phyloP scores from a whole-genome alignment of 345 rosid genomes.

The Arabis hirsuta region DNA sequence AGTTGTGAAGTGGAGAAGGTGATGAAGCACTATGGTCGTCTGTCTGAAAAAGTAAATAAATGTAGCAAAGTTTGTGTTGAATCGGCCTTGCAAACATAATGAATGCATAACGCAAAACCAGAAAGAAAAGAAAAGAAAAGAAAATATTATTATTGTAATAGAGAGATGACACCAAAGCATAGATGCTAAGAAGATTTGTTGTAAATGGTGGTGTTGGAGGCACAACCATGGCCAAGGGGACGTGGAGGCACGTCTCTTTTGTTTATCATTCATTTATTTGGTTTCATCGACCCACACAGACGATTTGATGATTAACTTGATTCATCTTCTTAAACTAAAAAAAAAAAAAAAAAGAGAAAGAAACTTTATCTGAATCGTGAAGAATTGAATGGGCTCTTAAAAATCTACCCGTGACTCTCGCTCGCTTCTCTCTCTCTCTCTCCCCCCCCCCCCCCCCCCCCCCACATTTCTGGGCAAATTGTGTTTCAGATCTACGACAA shows the following conservation, averaged over 20 bases:
- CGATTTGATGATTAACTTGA: neutral
- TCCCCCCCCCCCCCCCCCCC: neutral
- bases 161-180: slow-evolving; percentile 35
- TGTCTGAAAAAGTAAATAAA: slow-evolving; percentile 26
- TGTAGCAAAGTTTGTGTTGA: slow-evolving; percentile 27
- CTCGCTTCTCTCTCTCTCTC: slow-evolving; percentile 18
- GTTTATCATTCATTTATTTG: slow-evolving; percentile 26
- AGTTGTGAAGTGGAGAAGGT: slow-evolving; percentile 55
- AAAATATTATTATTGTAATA: slow-evolving; percentile 4
- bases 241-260: slow-evolving; percentile 42
- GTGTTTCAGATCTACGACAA: slow-evolving; percentile 37
- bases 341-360: neutral
- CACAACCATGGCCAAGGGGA: slow-evolving; percentile 35
- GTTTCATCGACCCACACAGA: neutral
- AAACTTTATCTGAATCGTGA: neutral
- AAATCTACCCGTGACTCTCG: slow-evolving; percentile 34
- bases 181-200: slow-evolving; percentile 14
- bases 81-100: slow-evolving; percentile 18
- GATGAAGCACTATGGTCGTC: slow-evolving; percentile 29
- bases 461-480: slow-evolving; percentile 15
- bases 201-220: slow-evolving; percentile 41
- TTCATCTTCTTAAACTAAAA: neutral
- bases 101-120: neutral
- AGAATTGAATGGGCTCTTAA: slow-evolving; percentile 32
- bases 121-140: neutral